Evolutionary conservation across 2,329 filamentous ascomycete genomes (phyloP).

Genomic region (Clarireedia monteithiana): DNA sequence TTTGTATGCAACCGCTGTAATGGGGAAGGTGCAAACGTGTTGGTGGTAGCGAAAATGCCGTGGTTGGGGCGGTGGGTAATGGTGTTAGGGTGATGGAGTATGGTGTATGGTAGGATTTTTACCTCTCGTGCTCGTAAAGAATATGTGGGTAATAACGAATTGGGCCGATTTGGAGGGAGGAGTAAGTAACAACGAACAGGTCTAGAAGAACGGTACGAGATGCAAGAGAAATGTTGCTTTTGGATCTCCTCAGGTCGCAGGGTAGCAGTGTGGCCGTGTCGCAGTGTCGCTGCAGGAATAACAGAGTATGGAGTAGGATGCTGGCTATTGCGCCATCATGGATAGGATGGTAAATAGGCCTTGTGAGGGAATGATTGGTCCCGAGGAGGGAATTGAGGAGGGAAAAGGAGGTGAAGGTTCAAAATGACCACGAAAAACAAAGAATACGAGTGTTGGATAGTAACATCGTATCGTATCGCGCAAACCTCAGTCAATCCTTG

Average conservation of each 20-base stretch:
- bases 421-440: not conserved
- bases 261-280: too few species aligned
- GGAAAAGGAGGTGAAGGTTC: not conserved
- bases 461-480: constrained; percentile 3
- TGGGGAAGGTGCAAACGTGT: not conserved
- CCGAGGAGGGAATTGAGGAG: not conserved
- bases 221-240: not conserved
- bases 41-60: too few species aligned
- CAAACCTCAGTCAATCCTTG: too few species aligned
- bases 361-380: not conserved
- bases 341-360: not conserved
- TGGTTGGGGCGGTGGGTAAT: not conserved
- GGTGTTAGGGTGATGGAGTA: not conserved
- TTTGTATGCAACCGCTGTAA: not conserved
- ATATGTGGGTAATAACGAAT: not conserved
- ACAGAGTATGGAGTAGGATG: not conserved
- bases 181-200: not conserved
- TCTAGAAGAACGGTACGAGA: not conserved
- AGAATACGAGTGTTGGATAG: not conserved
- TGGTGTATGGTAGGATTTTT: not conserved
- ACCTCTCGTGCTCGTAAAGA: constrained; percentile 1
- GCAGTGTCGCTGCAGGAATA: too few species aligned
- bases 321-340: constrained; percentile 5
- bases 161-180: not conserved
- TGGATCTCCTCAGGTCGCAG: not conserved